Evolutionary conservation across 208 protist genomes (phyloP).

Genomic region (Borovskyia barvae): DNA sequence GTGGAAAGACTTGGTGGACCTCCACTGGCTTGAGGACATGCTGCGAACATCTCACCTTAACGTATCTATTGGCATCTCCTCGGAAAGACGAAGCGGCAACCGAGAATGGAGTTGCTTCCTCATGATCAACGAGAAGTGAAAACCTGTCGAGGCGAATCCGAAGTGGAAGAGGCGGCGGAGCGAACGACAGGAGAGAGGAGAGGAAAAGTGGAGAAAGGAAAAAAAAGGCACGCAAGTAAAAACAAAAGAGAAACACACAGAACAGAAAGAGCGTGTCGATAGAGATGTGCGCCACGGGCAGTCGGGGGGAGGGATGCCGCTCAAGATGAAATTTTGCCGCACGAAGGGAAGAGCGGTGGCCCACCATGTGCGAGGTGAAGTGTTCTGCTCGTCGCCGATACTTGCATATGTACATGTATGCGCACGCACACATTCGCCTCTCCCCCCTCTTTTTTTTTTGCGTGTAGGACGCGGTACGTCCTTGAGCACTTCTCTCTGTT

Average conservation of each 20-base stretch:
- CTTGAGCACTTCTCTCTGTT: not conserved
- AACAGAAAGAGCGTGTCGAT: not conserved
- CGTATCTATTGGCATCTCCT: conserved; percentile 46
- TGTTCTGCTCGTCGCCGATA: too few species aligned
- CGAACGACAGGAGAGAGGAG: too few species aligned
- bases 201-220: too few species aligned
- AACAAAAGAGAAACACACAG: too few species aligned
- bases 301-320: not conserved
- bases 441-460: too few species aligned
- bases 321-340: too few species aligned
- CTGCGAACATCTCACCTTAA: conserved; percentile 46
- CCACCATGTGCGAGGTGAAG: too few species aligned
- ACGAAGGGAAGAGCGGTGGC: too few species aligned
- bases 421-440: too few species aligned
- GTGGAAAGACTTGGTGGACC: conserved; percentile 8
- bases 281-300: conserved; percentile 11
- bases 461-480: too few species aligned
- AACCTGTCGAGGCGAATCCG: not conserved
- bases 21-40: conserved; percentile 31
- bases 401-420: too few species aligned
- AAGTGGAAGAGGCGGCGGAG: not conserved
- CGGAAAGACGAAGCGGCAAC: conserved; percentile 3
- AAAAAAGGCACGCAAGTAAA: too few species aligned
- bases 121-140: conserved; percentile 29
- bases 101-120: conserved; percentile 41